Conservation (phyloP, 2,329 filamentous ascomycete species). For the Ceratocystis colombiana region DNA sequence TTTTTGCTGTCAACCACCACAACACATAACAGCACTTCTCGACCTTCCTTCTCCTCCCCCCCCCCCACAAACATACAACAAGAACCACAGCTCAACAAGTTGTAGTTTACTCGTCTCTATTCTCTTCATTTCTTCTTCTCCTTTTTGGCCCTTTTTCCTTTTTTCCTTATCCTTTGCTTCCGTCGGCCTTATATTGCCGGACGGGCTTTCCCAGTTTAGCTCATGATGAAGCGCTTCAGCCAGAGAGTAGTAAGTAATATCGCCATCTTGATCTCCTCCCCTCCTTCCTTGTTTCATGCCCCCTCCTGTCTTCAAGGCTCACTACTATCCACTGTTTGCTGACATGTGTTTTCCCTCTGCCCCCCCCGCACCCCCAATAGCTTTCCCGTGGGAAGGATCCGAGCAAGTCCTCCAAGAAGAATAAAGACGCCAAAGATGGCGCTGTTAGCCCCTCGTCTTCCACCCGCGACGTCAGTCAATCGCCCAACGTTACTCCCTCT, state of each 20-base stretch:
- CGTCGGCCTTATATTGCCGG: conserved; percentile 25
- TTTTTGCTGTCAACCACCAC: background rate
- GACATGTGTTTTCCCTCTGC: background rate
- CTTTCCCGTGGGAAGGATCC: conserved; percentile 82
- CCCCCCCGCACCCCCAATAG: conserved; percentile 39
- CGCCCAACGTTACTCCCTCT: conserved; percentile 63
- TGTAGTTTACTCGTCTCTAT: conserved; percentile 4
- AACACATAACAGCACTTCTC: background rate
- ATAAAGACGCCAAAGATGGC: conserved; percentile 62
- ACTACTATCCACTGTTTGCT: background rate
- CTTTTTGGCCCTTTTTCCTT: conserved; percentile 14
- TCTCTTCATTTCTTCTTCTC: conserved; percentile 19
- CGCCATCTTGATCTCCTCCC: background rate
- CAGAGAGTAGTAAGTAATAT: conserved; percentile 77
- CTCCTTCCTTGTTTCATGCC: background rate
- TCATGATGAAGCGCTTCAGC: conserved; percentile 91
- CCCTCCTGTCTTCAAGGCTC: background rate
- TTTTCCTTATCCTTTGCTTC: conserved; percentile 19
- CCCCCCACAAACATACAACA: background rate
- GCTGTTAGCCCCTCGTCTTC: conserved; percentile 66
- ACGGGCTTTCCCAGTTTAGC: conserved; percentile 29
- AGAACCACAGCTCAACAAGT: background rate
- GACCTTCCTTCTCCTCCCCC: background rate
- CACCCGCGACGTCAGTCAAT: conserved; percentile 49
- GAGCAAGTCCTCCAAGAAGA: conserved; percentile 72